Evolutionary conservation across 768 basidiomycete genomes (phyloP).

Genomic region (Asterophora lycoperdoides): DNA sequence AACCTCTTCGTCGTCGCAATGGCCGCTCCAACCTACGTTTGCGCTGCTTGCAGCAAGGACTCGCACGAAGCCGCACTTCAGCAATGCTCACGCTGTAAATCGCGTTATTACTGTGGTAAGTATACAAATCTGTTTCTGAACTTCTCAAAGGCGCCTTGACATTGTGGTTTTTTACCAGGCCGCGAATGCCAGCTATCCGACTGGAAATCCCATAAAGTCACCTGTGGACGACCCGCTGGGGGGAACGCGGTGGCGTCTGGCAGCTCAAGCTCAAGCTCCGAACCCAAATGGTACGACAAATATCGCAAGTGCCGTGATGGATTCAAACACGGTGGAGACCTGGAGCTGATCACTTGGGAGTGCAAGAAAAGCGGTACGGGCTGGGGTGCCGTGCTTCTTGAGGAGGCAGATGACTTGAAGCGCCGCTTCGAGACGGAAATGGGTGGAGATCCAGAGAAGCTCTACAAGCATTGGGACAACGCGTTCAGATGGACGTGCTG

Average conservation of each 20-base stretch:
- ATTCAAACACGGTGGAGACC: conserved; percentile 27
- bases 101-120: conserved; percentile 11
- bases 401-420: conserved; percentile 27
- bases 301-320: conserved; percentile 29
- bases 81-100: conserved; percentile 10
- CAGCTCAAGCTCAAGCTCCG: conserved; percentile 3
- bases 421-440: conserved; percentile 25
- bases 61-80: conserved; percentile 4
- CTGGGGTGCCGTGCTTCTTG: conserved; percentile 25
- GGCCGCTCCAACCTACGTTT: not conserved
- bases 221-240: conserved; percentile 15
- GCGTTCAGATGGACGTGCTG: conserved; percentile 38
- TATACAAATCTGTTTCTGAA: too few species aligned
- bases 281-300: conserved; percentile 29
- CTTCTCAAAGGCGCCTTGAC: not conserved
- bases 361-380: conserved; percentile 24
- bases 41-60: conserved; percentile 10
- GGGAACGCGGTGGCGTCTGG: not conserved
- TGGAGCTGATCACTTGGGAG: conserved; percentile 35
- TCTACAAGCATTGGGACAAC: conserved; percentile 28
- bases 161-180: conserved; percentile 5
- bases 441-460: conserved; percentile 23
- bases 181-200: conserved; percentile 25
- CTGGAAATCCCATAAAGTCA: conserved; percentile 28
- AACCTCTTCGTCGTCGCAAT: not conserved